These are phyloP conservation scores for Pichia phayaonensis DNA, from an alignment of 805 yeast species.

Conservation along the genomic window DNA sequence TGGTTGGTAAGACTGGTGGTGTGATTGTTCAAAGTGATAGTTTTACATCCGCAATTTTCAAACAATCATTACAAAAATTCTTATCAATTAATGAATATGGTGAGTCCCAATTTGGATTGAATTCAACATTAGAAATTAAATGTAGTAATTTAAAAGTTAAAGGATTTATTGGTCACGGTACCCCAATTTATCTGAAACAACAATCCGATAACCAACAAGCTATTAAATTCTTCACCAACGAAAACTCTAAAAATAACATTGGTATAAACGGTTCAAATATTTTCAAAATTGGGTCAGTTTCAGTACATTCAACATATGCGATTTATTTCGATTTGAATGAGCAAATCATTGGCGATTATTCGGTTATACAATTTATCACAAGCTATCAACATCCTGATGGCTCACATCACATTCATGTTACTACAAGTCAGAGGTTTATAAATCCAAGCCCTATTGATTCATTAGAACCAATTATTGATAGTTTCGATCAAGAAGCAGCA, in stretches of 20 bases:
- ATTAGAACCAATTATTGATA: constrained; percentile 29
- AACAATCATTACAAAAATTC: constrained; percentile 52
- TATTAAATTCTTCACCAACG: background rate
- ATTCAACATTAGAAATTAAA: constrained; percentile 53
- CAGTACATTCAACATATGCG: constrained; percentile 53
- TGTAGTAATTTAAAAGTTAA: constrained; percentile 44
- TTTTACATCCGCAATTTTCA: constrained; percentile 59
- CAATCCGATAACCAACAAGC: background rate
- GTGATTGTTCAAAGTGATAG: constrained; percentile 55
- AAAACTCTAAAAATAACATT: constrained; percentile 22
- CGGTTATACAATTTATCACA: constrained; percentile 45
- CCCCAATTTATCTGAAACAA: constrained; percentile 29
- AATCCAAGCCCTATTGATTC: constrained; percentile 29
- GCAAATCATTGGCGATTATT: constrained; percentile 10
- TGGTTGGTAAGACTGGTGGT: constrained; percentile 56
- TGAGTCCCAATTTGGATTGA: constrained; percentile 44
- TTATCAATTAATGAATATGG: constrained; percentile 30
- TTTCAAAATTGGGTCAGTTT: constrained; percentile 51
- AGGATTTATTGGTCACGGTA: constrained; percentile 59
- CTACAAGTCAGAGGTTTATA: constrained; percentile 44
- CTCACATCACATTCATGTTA: constrained; percentile 49
- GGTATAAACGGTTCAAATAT: constrained; percentile 50
- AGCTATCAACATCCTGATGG: constrained; percentile 59
- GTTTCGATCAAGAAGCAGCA: constrained; percentile 66
- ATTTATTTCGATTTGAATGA: constrained; percentile 43